Evolutionary conservation across 73 alveolate genomes (phyloP).

Genomic region (Diophrys appendiculata): DNA sequence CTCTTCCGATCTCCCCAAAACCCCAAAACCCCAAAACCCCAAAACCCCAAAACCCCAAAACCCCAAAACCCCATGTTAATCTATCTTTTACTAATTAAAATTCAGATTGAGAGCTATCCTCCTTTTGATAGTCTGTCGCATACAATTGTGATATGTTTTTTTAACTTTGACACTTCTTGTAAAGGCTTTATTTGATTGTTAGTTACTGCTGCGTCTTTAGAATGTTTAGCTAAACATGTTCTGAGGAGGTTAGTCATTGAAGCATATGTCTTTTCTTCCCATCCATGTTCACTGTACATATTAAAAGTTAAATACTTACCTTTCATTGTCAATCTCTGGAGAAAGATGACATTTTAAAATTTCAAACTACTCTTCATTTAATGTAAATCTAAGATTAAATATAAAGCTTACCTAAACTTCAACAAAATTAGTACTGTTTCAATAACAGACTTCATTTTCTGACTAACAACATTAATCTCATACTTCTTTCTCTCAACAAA

Average conservation of each 20-base stretch:
- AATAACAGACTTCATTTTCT: conserved; percentile 57
- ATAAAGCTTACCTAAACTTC: conserved; percentile 11
- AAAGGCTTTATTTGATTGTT: conserved; percentile 35
- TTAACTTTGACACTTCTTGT: conserved; percentile 52
- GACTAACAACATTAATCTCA: conserved; percentile 45
- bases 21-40: too few relatives aligned
- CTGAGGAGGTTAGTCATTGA: conserved; percentile 68
- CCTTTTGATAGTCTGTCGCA: too few relatives aligned
- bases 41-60: too few relatives aligned
- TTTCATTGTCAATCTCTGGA: conserved; percentile 56
- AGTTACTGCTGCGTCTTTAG: conserved; percentile 36
- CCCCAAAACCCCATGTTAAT: too few relatives aligned
- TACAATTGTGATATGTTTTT: conserved; percentile 69
- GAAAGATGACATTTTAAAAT: conserved; percentile 55
- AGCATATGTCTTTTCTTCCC: conserved; percentile 74
- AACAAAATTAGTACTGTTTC: conserved; percentile 65
- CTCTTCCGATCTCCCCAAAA: too few relatives aligned
- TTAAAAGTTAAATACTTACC: too few relatives aligned
- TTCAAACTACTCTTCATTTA: conserved; percentile 60
- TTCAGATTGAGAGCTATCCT: too few relatives aligned
- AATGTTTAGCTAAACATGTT: conserved; percentile 53
- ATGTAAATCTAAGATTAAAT: conserved; percentile 37
- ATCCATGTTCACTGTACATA: conserved; percentile 79
- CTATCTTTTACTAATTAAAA: too few relatives aligned
- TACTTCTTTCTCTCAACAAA: conserved; percentile 56